Evolutionary conservation across 352 stramenopile species (phyloP), one percentile per base, ranked within the genome.

Genomic region (Globisporangium emineosum): DNA sequence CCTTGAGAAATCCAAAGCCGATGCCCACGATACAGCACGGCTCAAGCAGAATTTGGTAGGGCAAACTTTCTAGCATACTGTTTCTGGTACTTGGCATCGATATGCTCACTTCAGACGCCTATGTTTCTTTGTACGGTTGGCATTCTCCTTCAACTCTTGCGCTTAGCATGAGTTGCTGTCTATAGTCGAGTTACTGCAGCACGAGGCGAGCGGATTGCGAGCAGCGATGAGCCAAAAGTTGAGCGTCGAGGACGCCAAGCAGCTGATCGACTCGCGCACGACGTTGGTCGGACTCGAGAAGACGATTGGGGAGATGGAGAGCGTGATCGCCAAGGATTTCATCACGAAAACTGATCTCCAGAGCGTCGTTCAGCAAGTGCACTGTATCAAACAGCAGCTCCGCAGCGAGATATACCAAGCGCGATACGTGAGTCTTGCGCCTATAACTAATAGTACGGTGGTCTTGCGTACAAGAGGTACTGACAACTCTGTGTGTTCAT

Each of bases 391-490:
- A 23, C 72, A 73, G 29, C 81, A 90, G 50, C 69, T 92, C 13
- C 75, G 79, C 30, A 86, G 80, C 23, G 84, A 93, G 57, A 76
- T 93, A 13, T 90, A 81, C 63, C 81, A 91, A 64, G 84, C 81
- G 12, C 81, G 81, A 33, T 93, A 87, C 47, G 83, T 90, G 72
- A 67, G 80, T 78, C 15, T 32, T n/a, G n/a, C n/a, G n/a, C n/a
- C n/a, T n/a, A n/a, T n/a, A 29, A 45, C 58, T 0, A 47, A 50
- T 27, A 9, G 5, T 25, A 23, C 51, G 17, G 9, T 21, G 19
- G 27, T n/a, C 33, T 62, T 55, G 35, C 10, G 12, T 43, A 12
- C 29, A 40, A 2, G 8, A 15, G 19, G 15, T 17, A 42, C 51
- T 57, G 17, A 57, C 51, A 10, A 19, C 42, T 43, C 19, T 29